A percentile compares a stretch with the other conserved stretches of the same genome.
phyloP scores from a whole-genome alignment of 176 grass and related monocot genomes.

The Hyparrhenia diplandra region DNA sequence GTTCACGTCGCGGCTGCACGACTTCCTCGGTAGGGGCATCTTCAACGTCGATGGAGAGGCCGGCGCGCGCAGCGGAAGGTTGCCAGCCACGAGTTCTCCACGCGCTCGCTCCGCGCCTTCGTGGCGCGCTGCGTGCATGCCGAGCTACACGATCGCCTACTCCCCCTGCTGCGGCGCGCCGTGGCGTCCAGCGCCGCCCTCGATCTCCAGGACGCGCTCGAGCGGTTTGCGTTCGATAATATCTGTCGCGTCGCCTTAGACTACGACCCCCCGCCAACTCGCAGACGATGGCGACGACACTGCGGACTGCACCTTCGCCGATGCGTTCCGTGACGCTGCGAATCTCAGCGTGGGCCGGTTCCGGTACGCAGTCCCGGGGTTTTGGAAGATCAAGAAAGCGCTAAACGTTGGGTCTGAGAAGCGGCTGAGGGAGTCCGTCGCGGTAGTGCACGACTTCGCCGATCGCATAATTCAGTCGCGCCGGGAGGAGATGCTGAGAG shows the following conservation, averaged over 20 bases:
- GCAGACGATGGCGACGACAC: not conserved
- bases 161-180: conserved; percentile 13
- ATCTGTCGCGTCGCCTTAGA: conserved; percentile 6
- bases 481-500: conserved; percentile 34
- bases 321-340: conserved; percentile 59
- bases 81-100: too few relatives aligned
- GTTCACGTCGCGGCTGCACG: too few relatives aligned
- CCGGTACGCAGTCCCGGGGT: conserved; percentile 41
- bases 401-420: conserved; percentile 51
- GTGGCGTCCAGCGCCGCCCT: not conserved
- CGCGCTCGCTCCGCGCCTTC: conserved; percentile 16
- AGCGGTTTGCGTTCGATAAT: not conserved
- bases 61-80: too few relatives aligned
- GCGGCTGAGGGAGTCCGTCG: conserved; percentile 44
- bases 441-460: conserved; percentile 49
- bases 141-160: conserved; percentile 25
- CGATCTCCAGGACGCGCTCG: conserved; percentile 31
- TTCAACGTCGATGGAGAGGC: too few relatives aligned
- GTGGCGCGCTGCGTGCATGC: conserved; percentile 13
- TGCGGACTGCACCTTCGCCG: conserved; percentile 29
- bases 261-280: conserved; percentile 31
- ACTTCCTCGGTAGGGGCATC: too few relatives aligned
- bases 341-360: conserved; percentile 51
- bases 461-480: conserved; percentile 47
- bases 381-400: conserved; percentile 57